These are phyloP conservation scores for Termitomyces sp. DNA, from an alignment of 768 basidiomycete genomes.

Conservation along the genomic window DNA sequence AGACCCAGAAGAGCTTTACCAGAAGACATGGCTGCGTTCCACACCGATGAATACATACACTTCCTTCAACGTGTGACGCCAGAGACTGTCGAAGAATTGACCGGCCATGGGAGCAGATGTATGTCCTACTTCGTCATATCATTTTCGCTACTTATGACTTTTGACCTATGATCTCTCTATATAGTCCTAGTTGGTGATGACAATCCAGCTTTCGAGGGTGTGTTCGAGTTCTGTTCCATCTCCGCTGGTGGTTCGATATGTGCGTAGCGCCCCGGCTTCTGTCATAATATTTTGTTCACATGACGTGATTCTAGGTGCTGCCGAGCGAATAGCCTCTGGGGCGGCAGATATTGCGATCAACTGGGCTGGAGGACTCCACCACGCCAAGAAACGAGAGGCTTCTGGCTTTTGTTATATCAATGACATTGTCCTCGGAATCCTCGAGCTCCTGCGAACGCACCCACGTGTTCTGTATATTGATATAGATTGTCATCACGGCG, in stretches of 20 bases:
- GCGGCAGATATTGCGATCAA: conserved; percentile 91
- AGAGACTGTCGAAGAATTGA: conserved; percentile 84
- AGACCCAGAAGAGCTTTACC: conserved; percentile 65
- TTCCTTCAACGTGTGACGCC: conserved; percentile 86
- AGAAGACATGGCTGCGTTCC: conserved; percentile 86
- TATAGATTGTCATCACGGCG: conserved; percentile 97
- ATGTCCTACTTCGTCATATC: conserved; percentile 20
- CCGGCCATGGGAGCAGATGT: conserved; percentile 84
- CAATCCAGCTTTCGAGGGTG: conserved; percentile 93
- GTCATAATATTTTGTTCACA: not conserved
- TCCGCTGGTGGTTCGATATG: conserved; percentile 94
- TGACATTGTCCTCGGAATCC: conserved; percentile 90
- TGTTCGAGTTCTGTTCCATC: conserved; percentile 96
- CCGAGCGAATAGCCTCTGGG: conserved; percentile 73
- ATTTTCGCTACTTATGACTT: not conserved
- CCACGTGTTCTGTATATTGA: conserved; percentile 94
- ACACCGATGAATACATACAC: conserved; percentile 97
- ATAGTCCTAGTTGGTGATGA: conserved; percentile 75
- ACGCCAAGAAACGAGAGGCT: conserved; percentile 98
- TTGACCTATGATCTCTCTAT: conserved; percentile 15
- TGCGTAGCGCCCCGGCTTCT: conserved; percentile 26
- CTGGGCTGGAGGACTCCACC: conserved; percentile 98
- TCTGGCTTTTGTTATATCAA: conserved; percentile 99
- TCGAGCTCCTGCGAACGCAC: conserved; percentile 83
- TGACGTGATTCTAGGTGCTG: conserved; percentile 52